These are phyloP conservation scores for Macaranga tanarius DNA, from an alignment of 441 rosid species.

Conservation along the genomic window DNA sequence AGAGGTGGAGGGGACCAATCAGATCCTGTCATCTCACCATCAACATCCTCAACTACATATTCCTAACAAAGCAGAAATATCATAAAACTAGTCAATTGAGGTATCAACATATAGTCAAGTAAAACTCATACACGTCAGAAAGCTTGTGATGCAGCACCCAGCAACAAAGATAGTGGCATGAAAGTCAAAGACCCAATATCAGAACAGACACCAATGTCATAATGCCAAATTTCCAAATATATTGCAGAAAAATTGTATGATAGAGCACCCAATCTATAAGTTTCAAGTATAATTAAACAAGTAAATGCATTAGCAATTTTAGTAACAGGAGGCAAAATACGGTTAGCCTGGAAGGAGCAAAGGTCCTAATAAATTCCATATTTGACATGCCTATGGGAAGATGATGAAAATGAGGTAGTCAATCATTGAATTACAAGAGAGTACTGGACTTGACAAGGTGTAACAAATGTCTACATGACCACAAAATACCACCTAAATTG, in stretches of 20 bases:
- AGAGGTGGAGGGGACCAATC: conserved; percentile 94
- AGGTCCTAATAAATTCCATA: not conserved
- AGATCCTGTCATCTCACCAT: conserved; percentile 77
- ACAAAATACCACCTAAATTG: not conserved
- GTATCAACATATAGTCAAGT: not conserved
- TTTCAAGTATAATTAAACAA: not conserved
- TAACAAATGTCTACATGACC: not conserved
- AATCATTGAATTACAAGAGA: not conserved
- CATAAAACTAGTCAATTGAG: conserved; percentile 1
- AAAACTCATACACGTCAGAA: not conserved
- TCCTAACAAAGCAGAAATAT: conserved; percentile 45
- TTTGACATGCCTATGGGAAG: not conserved
- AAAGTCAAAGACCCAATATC: conserved; percentile 6
- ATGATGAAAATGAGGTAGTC: not conserved
- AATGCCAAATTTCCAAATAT: not conserved
- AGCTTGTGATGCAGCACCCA: not conserved
- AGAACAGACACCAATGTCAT: not conserved
- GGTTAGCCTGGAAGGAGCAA: not conserved
- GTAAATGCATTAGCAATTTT: not conserved
- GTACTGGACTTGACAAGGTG: not conserved
- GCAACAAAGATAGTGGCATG: not conserved
- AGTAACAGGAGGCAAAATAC: not conserved
- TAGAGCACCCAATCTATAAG: not conserved
- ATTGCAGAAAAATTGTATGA: not conserved
- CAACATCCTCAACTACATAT: conserved; percentile 98